A percentile compares a stretch with the other conserved stretches of the same genome.
Conservation (phyloP, 495 filamentous ascomycete genomes). For the Thermothielavioides terrestris region DNA sequence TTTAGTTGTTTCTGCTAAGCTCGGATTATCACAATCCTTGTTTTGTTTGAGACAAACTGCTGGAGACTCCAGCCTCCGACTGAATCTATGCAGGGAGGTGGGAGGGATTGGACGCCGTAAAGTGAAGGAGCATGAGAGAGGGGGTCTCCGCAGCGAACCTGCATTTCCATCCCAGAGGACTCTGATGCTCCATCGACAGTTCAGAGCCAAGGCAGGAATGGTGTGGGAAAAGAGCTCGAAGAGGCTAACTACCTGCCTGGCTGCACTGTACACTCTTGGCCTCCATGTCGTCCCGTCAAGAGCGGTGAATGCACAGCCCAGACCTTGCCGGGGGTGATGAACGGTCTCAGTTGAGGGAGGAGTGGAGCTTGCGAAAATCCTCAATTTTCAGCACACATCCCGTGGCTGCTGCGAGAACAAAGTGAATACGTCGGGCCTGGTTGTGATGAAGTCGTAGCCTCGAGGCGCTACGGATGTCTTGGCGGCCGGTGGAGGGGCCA, state of each 20-base stretch:
- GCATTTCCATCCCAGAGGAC: too few relatives aligned
- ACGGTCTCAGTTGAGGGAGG: background rate
- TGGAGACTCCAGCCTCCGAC: too few relatives aligned
- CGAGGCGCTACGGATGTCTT: slow-evolving; percentile 10
- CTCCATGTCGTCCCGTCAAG: slow-evolving; percentile 12
- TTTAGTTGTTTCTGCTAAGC: too few relatives aligned
- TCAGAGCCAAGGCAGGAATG: background rate
- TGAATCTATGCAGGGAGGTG: too few relatives aligned
- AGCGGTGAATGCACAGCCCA: slow-evolving; percentile 19
- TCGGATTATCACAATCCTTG: too few relatives aligned
- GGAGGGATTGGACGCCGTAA: too few relatives aligned
- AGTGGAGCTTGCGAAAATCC: background rate
- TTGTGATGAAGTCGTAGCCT: slow-evolving; percentile 8
- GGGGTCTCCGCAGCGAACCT: too few relatives aligned
- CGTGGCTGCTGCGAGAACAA: background rate
- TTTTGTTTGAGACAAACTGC: too few relatives aligned
- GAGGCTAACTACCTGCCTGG: slow-evolving; percentile 8
- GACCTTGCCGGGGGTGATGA: too few relatives aligned
- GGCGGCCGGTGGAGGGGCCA: slow-evolving; percentile 9
- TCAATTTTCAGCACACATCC: slow-evolving; percentile 5
- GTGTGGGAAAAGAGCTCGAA: background rate
- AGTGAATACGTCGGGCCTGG: background rate
- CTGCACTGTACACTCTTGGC: slow-evolving; percentile 17
- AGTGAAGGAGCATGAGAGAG: too few relatives aligned
- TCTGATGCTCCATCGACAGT: too few relatives aligned